Evolutionary conservation across 75 land plant species (phyloP).

Genomic region (Selaginella tamariscina): DNA sequence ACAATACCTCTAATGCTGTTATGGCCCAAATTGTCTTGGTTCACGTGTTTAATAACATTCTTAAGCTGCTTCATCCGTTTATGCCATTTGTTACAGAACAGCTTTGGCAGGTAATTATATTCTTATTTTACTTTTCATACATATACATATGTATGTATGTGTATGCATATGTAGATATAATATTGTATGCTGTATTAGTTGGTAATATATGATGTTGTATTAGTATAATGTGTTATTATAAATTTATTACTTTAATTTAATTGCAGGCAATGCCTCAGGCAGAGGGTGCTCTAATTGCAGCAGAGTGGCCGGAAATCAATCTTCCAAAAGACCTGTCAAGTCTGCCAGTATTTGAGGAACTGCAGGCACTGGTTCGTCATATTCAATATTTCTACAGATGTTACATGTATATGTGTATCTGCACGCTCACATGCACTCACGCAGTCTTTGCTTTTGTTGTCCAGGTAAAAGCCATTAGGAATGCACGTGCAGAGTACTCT

Average conservation of each 20-base stretch:
- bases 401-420: too few species aligned
- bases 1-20: constrained; percentile 28
- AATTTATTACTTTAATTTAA: constrained; percentile 4
- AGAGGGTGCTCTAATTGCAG: constrained; percentile 51
- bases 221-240: background rate
- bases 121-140: too few species aligned
- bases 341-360: constrained; percentile 55
- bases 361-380: constrained; percentile 65
- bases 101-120: constrained; percentile 74
- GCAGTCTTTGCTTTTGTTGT: background rate
- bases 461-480: constrained; percentile 69
- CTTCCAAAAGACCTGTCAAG: constrained; percentile 46
- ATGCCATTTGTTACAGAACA: constrained; percentile 97
- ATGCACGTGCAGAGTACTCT: constrained; percentile 88
- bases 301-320: constrained; percentile 61
- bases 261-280: constrained; percentile 57
- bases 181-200: background rate
- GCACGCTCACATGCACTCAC: too few species aligned
- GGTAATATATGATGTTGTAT: constrained; percentile 7
- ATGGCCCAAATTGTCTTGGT: constrained; percentile 57
- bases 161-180: background rate
- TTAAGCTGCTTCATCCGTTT: constrained; percentile 85
- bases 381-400: too few species aligned
- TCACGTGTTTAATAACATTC: constrained; percentile 66
- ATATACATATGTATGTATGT: too few species aligned